Percentiles rank a stretch among this genome's conserved stretches.
Evolutionary conservation across 2,329 filamentous ascomycete species (phyloP).

Genomic region (Leptographium radiaticola): DNA sequence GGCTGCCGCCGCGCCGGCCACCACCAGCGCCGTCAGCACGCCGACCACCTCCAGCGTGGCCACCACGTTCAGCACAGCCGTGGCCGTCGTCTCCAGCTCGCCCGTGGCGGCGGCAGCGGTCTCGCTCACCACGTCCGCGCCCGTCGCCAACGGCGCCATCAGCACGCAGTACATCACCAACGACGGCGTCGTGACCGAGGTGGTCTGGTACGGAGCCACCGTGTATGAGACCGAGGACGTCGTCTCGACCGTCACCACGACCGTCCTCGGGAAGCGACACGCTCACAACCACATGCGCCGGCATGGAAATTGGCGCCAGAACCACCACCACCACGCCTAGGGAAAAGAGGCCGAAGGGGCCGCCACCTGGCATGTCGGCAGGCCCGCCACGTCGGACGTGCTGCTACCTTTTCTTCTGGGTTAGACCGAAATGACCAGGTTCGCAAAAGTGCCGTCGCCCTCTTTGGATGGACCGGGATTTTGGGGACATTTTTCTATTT

Average conservation of each 20-base stretch:
- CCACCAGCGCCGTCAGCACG: neutral
- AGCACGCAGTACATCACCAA: slow-evolving; percentile 42
- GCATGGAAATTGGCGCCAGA: slow-evolving; percentile 12
- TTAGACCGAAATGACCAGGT: no score
- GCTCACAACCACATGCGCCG: slow-evolving; percentile 24
- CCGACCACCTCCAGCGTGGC: slow-evolving; percentile 2
- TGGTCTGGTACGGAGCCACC: slow-evolving; percentile 42
- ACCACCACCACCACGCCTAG: neutral
- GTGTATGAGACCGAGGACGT: slow-evolving; percentile 34
- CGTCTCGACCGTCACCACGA: slow-evolving; percentile 27
- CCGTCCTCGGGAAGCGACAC: slow-evolving; percentile 18
- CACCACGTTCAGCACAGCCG: slow-evolving; percentile 1
- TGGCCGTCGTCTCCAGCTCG: neutral
- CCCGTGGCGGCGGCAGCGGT: slow-evolving; percentile 8
- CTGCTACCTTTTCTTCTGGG: no score
- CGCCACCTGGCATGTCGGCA: no score
- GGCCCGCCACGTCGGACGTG: neutral
- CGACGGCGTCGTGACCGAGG: slow-evolving; percentile 37
- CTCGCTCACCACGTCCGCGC: slow-evolving; percentile 4
- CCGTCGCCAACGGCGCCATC: slow-evolving; percentile 18
- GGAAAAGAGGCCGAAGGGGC: neutral
- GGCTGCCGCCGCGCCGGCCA: neutral
- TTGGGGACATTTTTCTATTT: no score
- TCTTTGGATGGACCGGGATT: no score
- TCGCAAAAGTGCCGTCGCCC: no score